A percentile compares a stretch with the other conserved stretches of the same genome.
Evolutionary conservation across 2,329 filamentous ascomycete genomes (phyloP).

Genomic region (Diplodia corticola): DNA sequence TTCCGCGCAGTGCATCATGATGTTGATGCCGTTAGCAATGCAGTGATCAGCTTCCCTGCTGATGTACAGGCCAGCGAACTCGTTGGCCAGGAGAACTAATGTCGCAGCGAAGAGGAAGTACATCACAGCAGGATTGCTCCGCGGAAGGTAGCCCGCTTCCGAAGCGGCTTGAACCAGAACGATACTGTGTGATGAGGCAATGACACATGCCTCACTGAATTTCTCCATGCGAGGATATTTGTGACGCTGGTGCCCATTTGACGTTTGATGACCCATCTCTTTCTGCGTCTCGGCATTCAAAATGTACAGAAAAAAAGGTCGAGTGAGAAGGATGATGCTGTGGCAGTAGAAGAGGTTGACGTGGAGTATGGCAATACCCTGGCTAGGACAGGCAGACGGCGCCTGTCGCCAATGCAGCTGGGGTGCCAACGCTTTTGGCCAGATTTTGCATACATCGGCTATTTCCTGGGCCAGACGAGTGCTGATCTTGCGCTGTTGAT

Average conservation of each 20-base stretch:
- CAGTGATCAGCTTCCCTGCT: constrained; percentile 38
- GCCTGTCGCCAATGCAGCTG: constrained; percentile 55
- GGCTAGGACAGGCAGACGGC: constrained; percentile 46
- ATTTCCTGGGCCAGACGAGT: constrained; percentile 60
- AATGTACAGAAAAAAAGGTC: constrained; percentile 64
- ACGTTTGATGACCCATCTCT: constrained; percentile 32
- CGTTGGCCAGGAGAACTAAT: constrained; percentile 43
- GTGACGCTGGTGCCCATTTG: constrained; percentile 29
- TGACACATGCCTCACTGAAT: constrained; percentile 46
- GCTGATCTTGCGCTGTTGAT: constrained; percentile 61
- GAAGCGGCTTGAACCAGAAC: constrained; percentile 43
- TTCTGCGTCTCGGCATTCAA: constrained; percentile 49
- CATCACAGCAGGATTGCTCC: constrained; percentile 43
- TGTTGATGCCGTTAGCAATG: constrained; percentile 41
- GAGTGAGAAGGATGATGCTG: constrained; percentile 62
- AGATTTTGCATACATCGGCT: constrained; percentile 54
- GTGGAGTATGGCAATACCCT: constrained; percentile 62
- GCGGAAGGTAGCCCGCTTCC: constrained; percentile 43
- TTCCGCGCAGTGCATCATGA: constrained; percentile 44
- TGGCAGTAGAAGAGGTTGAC: constrained; percentile 63
- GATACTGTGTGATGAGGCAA: constrained; percentile 44
- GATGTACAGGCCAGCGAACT: constrained; percentile 40
- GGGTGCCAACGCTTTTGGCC: constrained; percentile 52
- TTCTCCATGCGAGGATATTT: constrained; percentile 48
- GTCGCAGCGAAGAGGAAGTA: constrained; percentile 46